Conservation (phyloP, 306 rosid genomes). For the Abrus precatorius region DNA sequence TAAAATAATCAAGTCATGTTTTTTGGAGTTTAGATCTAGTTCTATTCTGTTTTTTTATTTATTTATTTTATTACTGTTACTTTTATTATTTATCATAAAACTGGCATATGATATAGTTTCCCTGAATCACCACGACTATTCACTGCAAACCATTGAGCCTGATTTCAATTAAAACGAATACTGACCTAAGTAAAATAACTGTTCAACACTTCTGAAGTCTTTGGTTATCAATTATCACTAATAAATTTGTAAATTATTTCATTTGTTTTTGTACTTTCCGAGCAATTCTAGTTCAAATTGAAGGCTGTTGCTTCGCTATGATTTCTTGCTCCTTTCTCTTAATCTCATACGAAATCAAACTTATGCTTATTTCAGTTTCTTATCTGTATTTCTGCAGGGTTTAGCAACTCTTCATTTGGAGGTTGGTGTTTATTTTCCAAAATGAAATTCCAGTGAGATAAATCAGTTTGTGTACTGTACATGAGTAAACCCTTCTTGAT, state of each 20-base stretch:
- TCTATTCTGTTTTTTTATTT: neutral
- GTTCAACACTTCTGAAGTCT: neutral
- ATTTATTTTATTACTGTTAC: neutral
- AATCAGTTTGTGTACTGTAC: conserved; percentile 12
- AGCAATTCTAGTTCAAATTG: neutral
- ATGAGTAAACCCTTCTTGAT: neutral
- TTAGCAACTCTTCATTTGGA: conserved; percentile 70
- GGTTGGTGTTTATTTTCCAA: conserved; percentile 61
- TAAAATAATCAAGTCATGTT: neutral
- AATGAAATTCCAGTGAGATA: neutral
- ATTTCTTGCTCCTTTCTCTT: conserved; percentile 2
- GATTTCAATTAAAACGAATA: neutral
- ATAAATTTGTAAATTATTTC: conserved; percentile 4
- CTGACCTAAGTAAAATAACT: neutral
- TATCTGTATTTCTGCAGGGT: conserved; percentile 62
- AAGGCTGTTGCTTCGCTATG: neutral
- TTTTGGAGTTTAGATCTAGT: conserved; percentile 18
- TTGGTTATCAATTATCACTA: neutral
- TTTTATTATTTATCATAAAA: neutral
- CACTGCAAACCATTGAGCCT: neutral
- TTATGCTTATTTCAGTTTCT: conserved; percentile 48
- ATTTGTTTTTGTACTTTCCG: neutral
- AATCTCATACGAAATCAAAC: conserved; percentile 20
- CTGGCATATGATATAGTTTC: neutral
- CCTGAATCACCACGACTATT: too few relatives aligned